These are phyloP conservation scores for Dothistroma septosporum DNA, from an alignment of 2,329 filamentous ascomycete species.

Conservation along the genomic window DNA sequence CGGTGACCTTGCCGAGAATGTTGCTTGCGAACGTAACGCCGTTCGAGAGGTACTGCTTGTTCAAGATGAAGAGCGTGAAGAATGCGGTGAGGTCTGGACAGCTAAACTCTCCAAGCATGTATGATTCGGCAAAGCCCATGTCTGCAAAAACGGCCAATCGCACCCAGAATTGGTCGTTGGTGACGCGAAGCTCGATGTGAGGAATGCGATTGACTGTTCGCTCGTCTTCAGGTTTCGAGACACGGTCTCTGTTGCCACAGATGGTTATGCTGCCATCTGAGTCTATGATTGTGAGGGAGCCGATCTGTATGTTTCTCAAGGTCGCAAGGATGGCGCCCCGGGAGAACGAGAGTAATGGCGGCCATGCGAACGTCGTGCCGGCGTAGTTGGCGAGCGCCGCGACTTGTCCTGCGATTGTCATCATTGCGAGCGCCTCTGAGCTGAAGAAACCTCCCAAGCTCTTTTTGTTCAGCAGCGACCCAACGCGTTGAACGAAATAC, in stretches of 20 bases:
- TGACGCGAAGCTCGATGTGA: constrained; percentile 56
- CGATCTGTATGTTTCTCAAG: constrained; percentile 44
- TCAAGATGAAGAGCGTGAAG: constrained; percentile 67
- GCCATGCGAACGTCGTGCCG: constrained; percentile 44
- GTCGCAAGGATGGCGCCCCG: constrained; percentile 45
- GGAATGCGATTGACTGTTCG: constrained; percentile 39
- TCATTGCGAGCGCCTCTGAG: neutral
- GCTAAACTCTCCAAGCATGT: constrained; percentile 68
- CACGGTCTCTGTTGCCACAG: constrained; percentile 38
- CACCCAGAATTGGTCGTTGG: constrained; percentile 67
- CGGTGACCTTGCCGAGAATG: constrained; percentile 55
- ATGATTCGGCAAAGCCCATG: constrained; percentile 71
- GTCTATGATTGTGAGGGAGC: constrained; percentile 45
- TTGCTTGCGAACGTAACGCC: constrained; percentile 60
- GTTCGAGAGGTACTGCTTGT: constrained; percentile 54
- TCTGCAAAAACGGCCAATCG: constrained; percentile 65
- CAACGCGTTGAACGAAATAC: constrained; percentile 24
- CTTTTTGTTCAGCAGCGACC: constrained; percentile 21
- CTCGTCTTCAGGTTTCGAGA: constrained; percentile 35
- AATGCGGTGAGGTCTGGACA: constrained; percentile 64
- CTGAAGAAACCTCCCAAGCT: neutral
- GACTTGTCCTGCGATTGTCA: constrained; percentile 36
- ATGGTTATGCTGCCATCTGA: constrained; percentile 41
- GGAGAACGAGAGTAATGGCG: constrained; percentile 45
- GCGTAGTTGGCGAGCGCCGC: constrained; percentile 41